Evolutionary conservation across 805 yeast genomes (phyloP).

Genomic region (Diddensiella caesifluorescens): DNA sequence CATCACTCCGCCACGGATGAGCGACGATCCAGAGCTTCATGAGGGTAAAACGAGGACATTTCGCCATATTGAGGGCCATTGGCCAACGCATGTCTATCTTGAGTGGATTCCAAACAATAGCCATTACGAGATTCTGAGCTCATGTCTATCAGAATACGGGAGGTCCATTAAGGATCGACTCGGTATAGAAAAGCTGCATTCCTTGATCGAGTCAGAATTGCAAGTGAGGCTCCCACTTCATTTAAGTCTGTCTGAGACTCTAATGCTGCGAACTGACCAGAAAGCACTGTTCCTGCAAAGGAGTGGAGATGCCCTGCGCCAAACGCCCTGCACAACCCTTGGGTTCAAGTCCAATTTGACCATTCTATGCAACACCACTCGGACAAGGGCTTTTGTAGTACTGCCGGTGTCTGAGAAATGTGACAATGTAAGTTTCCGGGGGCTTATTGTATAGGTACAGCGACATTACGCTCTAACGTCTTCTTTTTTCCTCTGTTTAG

Average conservation of each 20-base stretch:
- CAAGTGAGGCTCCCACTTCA: conserved; percentile 25
- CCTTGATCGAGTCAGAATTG: conserved; percentile 21
- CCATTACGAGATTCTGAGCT: conserved; percentile 6
- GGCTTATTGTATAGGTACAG: no score
- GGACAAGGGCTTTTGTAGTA: conserved; percentile 17
- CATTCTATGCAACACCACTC: conserved; percentile 12
- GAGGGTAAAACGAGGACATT: conserved; percentile 18
- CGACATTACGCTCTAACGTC: no score
- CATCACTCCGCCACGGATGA: conserved; percentile 18
- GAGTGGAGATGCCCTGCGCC: not conserved
- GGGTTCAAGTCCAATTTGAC: not conserved
- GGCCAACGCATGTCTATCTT: conserved; percentile 27
- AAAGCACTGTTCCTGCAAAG: conserved; percentile 11
- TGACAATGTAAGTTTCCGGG: no score
- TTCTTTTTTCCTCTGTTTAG: conserved; percentile 1
- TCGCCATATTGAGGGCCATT: conserved; percentile 23
- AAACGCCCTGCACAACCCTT: not conserved
- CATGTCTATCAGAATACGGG: no score
- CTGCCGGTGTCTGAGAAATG: no score
- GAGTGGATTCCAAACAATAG: conserved; percentile 24
- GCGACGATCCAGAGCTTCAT: conserved; percentile 18
- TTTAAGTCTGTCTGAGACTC: conserved; percentile 25
- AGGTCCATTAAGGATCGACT: no score
- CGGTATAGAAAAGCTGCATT: no score
- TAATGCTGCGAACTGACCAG: conserved; percentile 21